Evolutionary conservation across 2,329 filamentous ascomycete species (phyloP), one percentile per base, ranked within the genome.

Genomic region (Aureobasidium namibiae): DNA sequence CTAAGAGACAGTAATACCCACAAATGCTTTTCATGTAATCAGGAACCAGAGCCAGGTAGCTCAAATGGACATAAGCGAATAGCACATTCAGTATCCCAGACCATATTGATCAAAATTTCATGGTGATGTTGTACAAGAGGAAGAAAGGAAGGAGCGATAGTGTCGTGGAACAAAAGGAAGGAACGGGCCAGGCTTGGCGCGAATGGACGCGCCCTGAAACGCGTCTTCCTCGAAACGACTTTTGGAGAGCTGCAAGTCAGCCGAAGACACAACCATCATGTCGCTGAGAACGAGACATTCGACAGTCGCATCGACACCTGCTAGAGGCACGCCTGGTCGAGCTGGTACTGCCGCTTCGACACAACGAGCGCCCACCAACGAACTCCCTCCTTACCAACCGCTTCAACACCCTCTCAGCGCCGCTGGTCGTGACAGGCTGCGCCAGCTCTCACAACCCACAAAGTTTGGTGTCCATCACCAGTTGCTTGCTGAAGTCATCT

Each of bases 331-430:
- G 31, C 56, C 56, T 16, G 14, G 23, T n/a, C 41, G 29, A 23
- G 26, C 33, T 18, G 34, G 24, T 45, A 54, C 68, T 2, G 61
- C 7, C 23, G 18, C 41, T 2, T 56, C 52, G 9, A 57, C 42
- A 0, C 54, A 58, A 29, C 44, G 54, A 41, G 24, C 34, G 3
- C 26, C 38, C 16, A 44, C 34, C 13, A 58, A 58, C 44, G 54
- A 66, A 11, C 65, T 82, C 38, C 77, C 80, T 11, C 65, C 73
- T 7, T 86, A 86, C 67, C 73, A 83, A 67, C 73, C 76, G 16
- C 81, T 80, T 2, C 69, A 71, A 10, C 78, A 78, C 59, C 75
- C 81, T 0, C 76, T 86, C 21, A 81, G 77, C 54, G 62, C 64
- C 0, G 67, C 71, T 10, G 76, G 76, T 2, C 77, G 80, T 61